Percentiles rank a stretch among this genome's conserved stretches.
phyloP scores from a whole-genome alignment of 352 stramenopile genomes.

The Phytophthora cryptogea region DNA sequence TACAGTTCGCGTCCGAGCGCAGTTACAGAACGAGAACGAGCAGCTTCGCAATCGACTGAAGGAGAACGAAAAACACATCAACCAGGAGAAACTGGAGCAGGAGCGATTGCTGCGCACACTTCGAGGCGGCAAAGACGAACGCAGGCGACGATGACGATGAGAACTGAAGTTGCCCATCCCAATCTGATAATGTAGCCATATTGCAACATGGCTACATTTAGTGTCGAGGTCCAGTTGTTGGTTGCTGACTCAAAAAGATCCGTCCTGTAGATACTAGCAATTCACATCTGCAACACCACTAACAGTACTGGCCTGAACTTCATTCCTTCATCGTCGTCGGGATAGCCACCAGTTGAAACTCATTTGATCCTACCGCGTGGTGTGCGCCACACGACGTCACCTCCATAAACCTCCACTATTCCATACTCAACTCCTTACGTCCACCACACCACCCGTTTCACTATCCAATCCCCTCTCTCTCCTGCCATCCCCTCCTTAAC shows the following conservation, averaged over 20 bases:
- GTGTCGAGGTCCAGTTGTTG: not conserved
- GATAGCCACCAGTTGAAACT: constrained; percentile 16
- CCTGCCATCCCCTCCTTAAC: not conserved
- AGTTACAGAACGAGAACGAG: constrained; percentile 33
- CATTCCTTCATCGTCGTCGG: not conserved
- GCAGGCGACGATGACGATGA: constrained; percentile 13
- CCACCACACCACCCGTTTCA: not conserved
- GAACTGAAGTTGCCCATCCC: constrained; percentile 16
- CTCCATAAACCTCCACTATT: not conserved
- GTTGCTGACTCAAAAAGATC: constrained; percentile 8
- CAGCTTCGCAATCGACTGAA: constrained; percentile 27
- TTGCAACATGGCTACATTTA: constrained; percentile 16
- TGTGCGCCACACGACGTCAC: not conserved
- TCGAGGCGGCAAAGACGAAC: constrained; percentile 10
- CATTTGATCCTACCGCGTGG: too few species aligned
- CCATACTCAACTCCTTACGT: not conserved
- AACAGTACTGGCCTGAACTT: not conserved
- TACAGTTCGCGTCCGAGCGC: constrained; percentile 28
- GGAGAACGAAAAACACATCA: constrained; percentile 30
- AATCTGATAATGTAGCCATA: constrained; percentile 18
- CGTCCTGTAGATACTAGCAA: not conserved
- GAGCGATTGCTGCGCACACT: constrained; percentile 35
- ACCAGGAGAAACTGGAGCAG: constrained; percentile 39
- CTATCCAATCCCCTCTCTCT: not conserved
- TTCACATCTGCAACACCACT: not conserved